Evolutionary conservation across 139 green algal genomes (phyloP).

Genomic region (Ulvella scutata): DNA sequence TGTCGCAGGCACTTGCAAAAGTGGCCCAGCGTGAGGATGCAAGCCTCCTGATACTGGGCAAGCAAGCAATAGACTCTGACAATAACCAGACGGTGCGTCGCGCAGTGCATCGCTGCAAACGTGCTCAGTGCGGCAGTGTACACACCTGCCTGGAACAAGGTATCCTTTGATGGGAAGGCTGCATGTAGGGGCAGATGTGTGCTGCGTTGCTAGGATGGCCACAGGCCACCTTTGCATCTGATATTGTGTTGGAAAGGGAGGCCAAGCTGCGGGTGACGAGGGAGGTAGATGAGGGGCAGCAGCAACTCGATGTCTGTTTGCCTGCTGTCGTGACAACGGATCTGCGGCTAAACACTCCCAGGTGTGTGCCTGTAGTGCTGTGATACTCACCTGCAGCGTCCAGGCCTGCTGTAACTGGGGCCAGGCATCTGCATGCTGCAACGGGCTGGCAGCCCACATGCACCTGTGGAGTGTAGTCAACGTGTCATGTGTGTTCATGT

Average conservation of each 20-base stretch:
- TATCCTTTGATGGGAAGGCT: background rate
- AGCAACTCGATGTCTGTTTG: constrained; percentile 35
- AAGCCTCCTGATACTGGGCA: constrained; percentile 64
- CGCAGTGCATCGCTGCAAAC: background rate
- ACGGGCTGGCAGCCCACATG: too few relatives aligned
- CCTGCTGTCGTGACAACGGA: constrained; percentile 84
- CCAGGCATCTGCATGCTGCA: too few relatives aligned
- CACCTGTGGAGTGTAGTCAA: background rate
- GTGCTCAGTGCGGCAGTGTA: background rate
- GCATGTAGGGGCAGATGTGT: constrained; percentile 73
- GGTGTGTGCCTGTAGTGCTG: constrained; percentile 15
- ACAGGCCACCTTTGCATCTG: constrained; percentile 83
- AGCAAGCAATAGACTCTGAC: constrained; percentile 92
- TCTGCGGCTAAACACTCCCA: constrained; percentile 80
- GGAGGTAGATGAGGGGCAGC: constrained; percentile 73
- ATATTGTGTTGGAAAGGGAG: constrained; percentile 34
- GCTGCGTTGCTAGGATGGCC: constrained; percentile 77
- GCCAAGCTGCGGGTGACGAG: constrained; percentile 29
- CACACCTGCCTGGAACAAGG: background rate
- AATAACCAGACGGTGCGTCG: constrained; percentile 57
- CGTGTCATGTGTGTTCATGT: background rate
- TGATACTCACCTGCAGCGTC: background rate
- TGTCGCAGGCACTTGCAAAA: constrained; percentile 62
- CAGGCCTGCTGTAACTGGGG: too few relatives aligned
- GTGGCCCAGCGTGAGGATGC: constrained; percentile 38